Percentiles rank a stretch among this genome's conserved stretches.
Evolutionary conservation across 108 stramenopile genomes (phyloP).

Genomic region (Skeletonema tropicum): DNA sequence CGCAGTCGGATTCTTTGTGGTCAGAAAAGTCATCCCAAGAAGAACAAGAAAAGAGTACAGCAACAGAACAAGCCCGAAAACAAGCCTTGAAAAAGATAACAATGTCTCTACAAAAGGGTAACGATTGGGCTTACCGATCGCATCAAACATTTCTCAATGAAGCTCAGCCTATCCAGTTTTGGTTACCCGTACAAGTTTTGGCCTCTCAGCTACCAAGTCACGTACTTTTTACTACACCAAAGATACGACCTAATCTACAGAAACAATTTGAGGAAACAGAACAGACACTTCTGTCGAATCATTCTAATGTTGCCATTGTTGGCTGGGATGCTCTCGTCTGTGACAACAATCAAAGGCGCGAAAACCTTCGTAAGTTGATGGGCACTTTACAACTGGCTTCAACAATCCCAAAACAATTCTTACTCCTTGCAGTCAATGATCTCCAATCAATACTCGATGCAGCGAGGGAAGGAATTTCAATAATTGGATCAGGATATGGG

Average conservation of each 20-base stretch:
- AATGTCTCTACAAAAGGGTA: slow-evolving; percentile 20
- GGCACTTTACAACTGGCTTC: slow-evolving; percentile 18
- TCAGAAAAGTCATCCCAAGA: not conserved
- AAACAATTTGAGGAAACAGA: not conserved
- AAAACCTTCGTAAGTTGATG: slow-evolving; percentile 22
- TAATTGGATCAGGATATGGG: slow-evolving; percentile 64
- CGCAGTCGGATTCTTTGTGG: slow-evolving; percentile 23
- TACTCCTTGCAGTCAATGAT: slow-evolving; percentile 47
- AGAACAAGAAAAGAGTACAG: not conserved
- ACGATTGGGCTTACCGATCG: slow-evolving; percentile 14
- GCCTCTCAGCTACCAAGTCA: slow-evolving; percentile 15
- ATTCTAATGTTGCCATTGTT: slow-evolving; percentile 35
- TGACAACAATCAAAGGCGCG: slow-evolving; percentile 2
- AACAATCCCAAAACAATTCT: slow-evolving; percentile 25
- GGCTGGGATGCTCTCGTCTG: slow-evolving; percentile 34
- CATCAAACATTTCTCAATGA: not conserved
- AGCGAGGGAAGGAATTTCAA: slow-evolving; percentile 41
- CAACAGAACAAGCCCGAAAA: not conserved
- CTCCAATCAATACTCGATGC: slow-evolving; percentile 44
- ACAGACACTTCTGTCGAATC: slow-evolving; percentile 6
- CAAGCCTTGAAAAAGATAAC: slow-evolving; percentile 33
- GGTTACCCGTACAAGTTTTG: slow-evolving; percentile 22
- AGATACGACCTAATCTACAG: slow-evolving; percentile 5
- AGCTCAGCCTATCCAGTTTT: slow-evolving; percentile 13
- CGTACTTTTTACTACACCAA: slow-evolving; percentile 14